Evolutionary conservation across 1,284 basidiomycete genomes (phyloP).

Genomic region (Heterobasidion annosum): DNA sequence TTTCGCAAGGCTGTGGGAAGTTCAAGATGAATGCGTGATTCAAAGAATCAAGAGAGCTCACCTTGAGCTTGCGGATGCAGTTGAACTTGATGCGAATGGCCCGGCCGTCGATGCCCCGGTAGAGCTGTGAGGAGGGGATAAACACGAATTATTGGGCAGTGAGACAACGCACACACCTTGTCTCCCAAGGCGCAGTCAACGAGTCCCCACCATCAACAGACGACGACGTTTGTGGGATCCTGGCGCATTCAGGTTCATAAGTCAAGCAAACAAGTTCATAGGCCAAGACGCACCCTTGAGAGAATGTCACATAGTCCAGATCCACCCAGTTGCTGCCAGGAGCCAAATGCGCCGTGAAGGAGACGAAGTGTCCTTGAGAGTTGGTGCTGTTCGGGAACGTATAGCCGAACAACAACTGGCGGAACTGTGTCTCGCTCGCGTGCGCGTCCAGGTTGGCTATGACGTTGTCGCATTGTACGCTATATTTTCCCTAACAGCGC

Average conservation of each 20-base stretch:
- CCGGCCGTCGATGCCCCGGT: not conserved
- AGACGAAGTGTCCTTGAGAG: not conserved
- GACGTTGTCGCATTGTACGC: conserved; percentile 2
- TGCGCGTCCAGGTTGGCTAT: not conserved
- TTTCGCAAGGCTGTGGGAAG: not conserved
- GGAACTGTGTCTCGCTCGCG: not conserved
- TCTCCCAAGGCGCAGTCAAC: not conserved
- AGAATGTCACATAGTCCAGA: conserved; percentile 4
- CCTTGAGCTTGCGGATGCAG: not conserved
- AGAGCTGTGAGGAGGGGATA: not conserved
- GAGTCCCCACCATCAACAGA: not conserved
- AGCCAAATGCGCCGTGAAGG: not conserved
- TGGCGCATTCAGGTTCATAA: too few relatives aligned
- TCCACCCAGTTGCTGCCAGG: conserved; percentile 1
- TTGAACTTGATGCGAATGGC: not conserved
- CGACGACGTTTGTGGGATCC: not conserved
- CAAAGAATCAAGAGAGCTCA: too few relatives aligned
- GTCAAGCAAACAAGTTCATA: too few relatives aligned
- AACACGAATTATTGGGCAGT: not conserved
- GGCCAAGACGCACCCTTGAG: conserved; percentile 1
- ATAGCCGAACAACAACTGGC: conserved; percentile 2
- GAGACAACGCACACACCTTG: not conserved
- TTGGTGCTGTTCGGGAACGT: not conserved
- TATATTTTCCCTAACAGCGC: not conserved
- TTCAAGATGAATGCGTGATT: not conserved